Evolutionary conservation across 2,329 filamentous ascomycete genomes (phyloP).

Genomic region (Neonectria faginata): DNA sequence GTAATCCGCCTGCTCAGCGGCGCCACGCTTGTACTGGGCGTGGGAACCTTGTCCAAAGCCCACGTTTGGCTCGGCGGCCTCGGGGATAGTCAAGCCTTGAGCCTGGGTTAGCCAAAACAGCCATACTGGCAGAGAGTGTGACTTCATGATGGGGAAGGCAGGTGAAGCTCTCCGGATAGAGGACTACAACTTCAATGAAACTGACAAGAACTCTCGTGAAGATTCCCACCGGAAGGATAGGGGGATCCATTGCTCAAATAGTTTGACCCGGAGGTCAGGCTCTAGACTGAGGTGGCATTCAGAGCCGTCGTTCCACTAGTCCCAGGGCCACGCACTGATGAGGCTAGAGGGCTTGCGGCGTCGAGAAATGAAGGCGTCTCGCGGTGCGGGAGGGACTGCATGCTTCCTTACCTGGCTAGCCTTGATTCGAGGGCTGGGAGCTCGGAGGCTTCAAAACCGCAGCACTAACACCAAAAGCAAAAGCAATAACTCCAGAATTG

Average conservation of each 20-base stretch:
- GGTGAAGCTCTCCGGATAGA: constrained; percentile 22
- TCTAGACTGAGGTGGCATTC: constrained; percentile 27
- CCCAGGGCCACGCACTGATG: constrained; percentile 34
- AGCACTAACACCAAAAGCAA: constrained; percentile 3
- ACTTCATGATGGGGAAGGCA: constrained; percentile 39
- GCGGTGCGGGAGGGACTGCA: constrained; percentile 28
- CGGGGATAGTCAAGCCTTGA: constrained; percentile 40
- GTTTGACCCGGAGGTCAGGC: constrained; percentile 21
- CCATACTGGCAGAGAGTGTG: constrained; percentile 41
- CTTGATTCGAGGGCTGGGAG: constrained; percentile 18
- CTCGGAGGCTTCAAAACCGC: constrained; percentile 19
- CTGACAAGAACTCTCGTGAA: constrained; percentile 25
- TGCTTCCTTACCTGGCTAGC: constrained; percentile 25
- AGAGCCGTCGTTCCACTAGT: constrained; percentile 38
- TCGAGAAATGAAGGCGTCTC: constrained; percentile 44
- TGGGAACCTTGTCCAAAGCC: constrained; percentile 27
- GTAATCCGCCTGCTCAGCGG: constrained; percentile 37
- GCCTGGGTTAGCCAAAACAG: constrained; percentile 44
- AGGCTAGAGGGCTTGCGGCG: constrained; percentile 29
- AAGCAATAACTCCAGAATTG: constrained; percentile 17
- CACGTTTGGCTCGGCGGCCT: constrained; percentile 19
- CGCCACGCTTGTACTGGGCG: constrained; percentile 36
- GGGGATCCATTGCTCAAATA: constrained; percentile 40
- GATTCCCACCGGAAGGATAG: constrained; percentile 17
- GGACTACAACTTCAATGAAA: constrained; percentile 29